A percentile compares a stretch with the other conserved stretches of the same genome.
Conservation (phyloP, 2,329 filamentous ascomycete species). For the Stachybotrys chlorohalonatus region DNA sequence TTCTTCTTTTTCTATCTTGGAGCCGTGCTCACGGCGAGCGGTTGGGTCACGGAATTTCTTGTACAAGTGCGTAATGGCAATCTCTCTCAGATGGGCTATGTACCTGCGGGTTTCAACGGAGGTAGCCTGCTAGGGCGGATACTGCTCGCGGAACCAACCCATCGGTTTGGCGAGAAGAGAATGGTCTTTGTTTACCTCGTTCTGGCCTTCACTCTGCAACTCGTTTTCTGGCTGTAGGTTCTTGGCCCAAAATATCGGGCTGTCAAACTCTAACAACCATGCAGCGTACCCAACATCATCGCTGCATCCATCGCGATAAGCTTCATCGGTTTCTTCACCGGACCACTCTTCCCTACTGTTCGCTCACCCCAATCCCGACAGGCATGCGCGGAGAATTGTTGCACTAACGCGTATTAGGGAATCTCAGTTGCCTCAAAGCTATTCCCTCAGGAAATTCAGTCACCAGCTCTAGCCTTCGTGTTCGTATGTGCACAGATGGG, state of each 20-base stretch:
- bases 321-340: slow-evolving; percentile 47
- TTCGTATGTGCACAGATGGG: slow-evolving; percentile 50
- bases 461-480: slow-evolving; percentile 35
- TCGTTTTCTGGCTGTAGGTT: slow-evolving; percentile 50
- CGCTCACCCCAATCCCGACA: slow-evolving; percentile 4
- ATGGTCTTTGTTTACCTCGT: slow-evolving; percentile 48
- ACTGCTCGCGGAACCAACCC: slow-evolving; percentile 48
- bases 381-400: neutral
- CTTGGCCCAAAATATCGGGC: no score
- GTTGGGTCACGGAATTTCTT: slow-evolving; percentile 59
- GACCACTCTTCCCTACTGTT: slow-evolving; percentile 49
- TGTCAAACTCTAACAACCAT: slow-evolving; percentile 1
- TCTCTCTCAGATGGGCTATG: slow-evolving; percentile 49
- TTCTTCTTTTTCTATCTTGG: slow-evolving; percentile 59
- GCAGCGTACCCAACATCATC: slow-evolving; percentile 32
- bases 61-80: slow-evolving; percentile 49
- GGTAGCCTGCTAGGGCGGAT: slow-evolving; percentile 48
- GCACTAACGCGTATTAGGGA: slow-evolving; percentile 22
- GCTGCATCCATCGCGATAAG: slow-evolving; percentile 44
- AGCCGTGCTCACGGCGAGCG: slow-evolving; percentile 41
- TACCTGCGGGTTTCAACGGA: slow-evolving; percentile 51
- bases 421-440: slow-evolving; percentile 44
- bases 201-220: slow-evolving; percentile 42
- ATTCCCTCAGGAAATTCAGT: slow-evolving; percentile 27
- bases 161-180: slow-evolving; percentile 46